phyloP scores from a whole-genome alignment of 2,329 filamentous ascomycete species.

The Aureobasidium subglaciale region DNA sequence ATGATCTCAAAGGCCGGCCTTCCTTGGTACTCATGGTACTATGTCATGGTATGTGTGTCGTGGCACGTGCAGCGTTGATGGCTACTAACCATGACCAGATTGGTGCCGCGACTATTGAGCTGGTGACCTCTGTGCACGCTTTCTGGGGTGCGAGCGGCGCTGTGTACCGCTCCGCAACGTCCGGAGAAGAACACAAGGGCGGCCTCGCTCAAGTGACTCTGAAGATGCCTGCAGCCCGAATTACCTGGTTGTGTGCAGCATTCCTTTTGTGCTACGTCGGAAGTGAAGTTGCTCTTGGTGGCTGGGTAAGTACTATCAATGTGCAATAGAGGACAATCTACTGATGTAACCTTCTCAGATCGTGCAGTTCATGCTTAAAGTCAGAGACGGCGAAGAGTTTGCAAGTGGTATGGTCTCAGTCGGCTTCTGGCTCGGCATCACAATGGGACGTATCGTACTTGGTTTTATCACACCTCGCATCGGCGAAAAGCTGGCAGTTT shows the following conservation, averaged over 20 bases:
- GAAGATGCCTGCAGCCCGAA: slow-evolving; percentile 42
- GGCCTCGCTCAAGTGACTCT: slow-evolving; percentile 18
- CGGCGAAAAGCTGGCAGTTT: slow-evolving; percentile 58
- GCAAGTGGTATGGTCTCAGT: background rate
- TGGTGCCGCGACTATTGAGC: slow-evolving; percentile 49
- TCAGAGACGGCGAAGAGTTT: background rate
- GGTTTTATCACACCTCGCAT: slow-evolving; percentile 69
- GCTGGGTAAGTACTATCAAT: slow-evolving; percentile 54
- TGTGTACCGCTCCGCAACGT: slow-evolving; percentile 47
- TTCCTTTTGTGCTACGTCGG: slow-evolving; percentile 78
- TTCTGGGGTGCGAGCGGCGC: slow-evolving; percentile 60
- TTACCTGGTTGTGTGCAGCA: slow-evolving; percentile 63
- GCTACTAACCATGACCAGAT: slow-evolving; percentile 28
- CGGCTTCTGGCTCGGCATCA: slow-evolving; percentile 79
- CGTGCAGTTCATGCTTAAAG: background rate
- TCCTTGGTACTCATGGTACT: slow-evolving; percentile 69
- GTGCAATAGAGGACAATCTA: background rate
- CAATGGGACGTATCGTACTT: slow-evolving; percentile 62
- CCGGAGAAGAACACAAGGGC: slow-evolving; percentile 22
- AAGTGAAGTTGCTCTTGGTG: slow-evolving; percentile 66
- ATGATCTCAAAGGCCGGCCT: slow-evolving; percentile 59
- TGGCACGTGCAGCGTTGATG: background rate
- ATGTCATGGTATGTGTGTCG: slow-evolving; percentile 50
- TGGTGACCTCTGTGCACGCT: slow-evolving; percentile 44
- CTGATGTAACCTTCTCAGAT: background rate